Evolutionary conservation across 257 asterid genomes (phyloP).

Genomic region (Solanum etuberosum): DNA sequence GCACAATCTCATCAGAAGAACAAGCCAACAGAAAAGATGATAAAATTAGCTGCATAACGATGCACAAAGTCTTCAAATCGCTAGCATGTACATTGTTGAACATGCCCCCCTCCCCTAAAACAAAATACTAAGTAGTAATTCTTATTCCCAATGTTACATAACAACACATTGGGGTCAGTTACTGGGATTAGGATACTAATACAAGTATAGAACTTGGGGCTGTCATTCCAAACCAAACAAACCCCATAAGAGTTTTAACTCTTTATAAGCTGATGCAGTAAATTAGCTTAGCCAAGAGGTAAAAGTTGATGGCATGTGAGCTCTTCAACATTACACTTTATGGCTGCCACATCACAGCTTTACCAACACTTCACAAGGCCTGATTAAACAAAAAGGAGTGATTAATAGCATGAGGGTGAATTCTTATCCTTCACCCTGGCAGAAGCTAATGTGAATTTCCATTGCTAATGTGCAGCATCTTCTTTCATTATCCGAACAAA

Average conservation of each 20-base stretch:
- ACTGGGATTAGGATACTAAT: neutral
- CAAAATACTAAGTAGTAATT: neutral
- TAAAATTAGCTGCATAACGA: neutral
- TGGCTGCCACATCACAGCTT: neutral
- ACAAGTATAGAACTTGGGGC: neutral
- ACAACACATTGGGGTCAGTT: neutral
- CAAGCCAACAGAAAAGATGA: neutral
- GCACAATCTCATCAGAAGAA: neutral
- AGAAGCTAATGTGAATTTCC: neutral
- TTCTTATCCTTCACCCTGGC: neutral
- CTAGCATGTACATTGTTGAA: neutral
- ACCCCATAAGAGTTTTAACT: neutral
- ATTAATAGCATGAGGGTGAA: neutral
- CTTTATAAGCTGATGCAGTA: neutral
- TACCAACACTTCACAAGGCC: neutral
- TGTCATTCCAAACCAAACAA: neutral
- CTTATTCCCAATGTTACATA: neutral
- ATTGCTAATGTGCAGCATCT: neutral
- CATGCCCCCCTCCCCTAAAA: neutral
- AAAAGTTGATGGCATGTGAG: too few relatives aligned
- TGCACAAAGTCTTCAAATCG: neutral
- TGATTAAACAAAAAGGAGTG: neutral
- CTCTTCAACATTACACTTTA: neutral
- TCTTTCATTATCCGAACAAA: conserved; percentile 13
- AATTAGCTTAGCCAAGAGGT: neutral